Evolutionary conservation across 257 asterid species (phyloP), one percentile per base, ranked within the genome.

Genomic region (Petunia axillaris): DNA sequence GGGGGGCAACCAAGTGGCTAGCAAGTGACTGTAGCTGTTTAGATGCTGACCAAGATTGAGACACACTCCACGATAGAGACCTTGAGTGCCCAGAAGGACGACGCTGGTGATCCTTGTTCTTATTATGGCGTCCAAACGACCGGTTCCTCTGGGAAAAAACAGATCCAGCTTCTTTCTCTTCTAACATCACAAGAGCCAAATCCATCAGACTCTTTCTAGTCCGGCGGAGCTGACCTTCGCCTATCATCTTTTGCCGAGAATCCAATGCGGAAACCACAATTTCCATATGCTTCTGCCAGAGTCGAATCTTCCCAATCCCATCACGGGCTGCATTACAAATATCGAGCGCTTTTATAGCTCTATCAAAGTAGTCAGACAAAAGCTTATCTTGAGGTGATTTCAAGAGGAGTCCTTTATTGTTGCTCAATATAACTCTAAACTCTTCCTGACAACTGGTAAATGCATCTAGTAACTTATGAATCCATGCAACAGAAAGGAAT

Each of bases 1-100:
- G 93, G 0, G 99, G 99, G 9, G 93, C 89, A 57, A 84, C 82
- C 82, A 96, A 81, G 88, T 81, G 89, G 85, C 64, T 88, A 11
- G 96, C 89, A n/a, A 96, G 84, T 39, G 88, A 81, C 53, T 93
- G 98, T 81, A 96, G 93, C 88, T 96, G 99, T 87, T 92, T 96
- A 1, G 98, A 90, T 8, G 99, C 98, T 0, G 99, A 96, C 99
- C 99, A 96, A 76, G 88, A 73, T 54, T 87, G 90, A 1, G 99
- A 91, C 2, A 96, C 98, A 13, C 98, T 92, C 99, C 99, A 96
- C n/a, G 99, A 94, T 8, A 89, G 86, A 2, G 99, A 96, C 68
- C 99, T 81, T 10, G 97, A 84, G 82, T 96, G 99, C 44, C 97
- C 93, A 1, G 93, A 87, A 9, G 84, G 76, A 1, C 85, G 78